Evolutionary conservation across 192 early-diverging fungal species (phyloP).

Genomic region (Piromyces finnis): DNA sequence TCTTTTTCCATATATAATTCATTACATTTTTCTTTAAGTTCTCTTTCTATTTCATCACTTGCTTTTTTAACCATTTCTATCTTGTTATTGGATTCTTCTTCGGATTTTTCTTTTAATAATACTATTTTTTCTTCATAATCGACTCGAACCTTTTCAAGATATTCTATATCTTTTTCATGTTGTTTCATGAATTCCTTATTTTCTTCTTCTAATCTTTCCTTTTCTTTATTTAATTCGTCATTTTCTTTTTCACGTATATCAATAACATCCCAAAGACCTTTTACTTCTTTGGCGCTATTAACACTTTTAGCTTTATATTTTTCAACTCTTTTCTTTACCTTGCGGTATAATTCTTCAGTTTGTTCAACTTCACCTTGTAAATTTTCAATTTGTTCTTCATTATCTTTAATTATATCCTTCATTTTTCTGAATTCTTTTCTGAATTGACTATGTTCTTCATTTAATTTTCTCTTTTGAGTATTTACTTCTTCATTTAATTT

Average conservation of each 20-base stretch:
- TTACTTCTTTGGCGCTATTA: background rate
- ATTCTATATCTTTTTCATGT: background rate
- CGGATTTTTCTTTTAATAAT: background rate
- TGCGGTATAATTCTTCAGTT: background rate
- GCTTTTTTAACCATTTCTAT: background rate
- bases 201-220: background rate
- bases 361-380: background rate
- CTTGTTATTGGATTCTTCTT: background rate
- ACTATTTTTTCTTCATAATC: background rate
- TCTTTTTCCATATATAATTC: background rate
- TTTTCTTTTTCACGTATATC: background rate
- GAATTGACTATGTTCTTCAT: background rate
- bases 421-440: background rate
- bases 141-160: background rate
- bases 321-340: background rate
- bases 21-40: background rate
- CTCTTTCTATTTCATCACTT: background rate
- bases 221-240: background rate
- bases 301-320: background rate
- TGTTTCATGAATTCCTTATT: background rate
- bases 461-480: background rate
- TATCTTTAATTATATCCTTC: background rate
- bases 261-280: background rate
- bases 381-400: background rate
- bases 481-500: background rate